A percentile compares a stretch with the other conserved stretches of the same genome.
Evolutionary conservation across 768 basidiomycete species (phyloP).

Genomic region (Xerocomellus amylosporus): DNA sequence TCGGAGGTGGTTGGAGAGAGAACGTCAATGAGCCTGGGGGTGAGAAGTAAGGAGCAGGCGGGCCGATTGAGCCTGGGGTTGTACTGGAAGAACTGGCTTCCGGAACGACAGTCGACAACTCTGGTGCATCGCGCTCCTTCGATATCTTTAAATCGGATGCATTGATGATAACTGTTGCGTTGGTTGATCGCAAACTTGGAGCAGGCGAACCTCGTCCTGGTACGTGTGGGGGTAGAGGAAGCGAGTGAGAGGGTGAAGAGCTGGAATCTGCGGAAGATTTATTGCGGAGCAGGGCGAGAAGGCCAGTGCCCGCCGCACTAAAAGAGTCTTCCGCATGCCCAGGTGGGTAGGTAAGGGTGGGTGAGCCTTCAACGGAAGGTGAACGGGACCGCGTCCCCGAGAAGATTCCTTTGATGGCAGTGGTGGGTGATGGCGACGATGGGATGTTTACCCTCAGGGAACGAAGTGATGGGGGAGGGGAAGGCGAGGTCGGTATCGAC

Average conservation of each 20-base stretch:
- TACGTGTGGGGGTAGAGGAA: constrained; percentile 28
- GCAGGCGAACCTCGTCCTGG: constrained; percentile 23
- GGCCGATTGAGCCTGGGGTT: constrained; percentile 27
- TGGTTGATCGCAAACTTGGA: constrained; percentile 25
- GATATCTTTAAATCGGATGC: constrained; percentile 40
- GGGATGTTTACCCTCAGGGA: constrained; percentile 22
- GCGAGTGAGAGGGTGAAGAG: constrained; percentile 29
- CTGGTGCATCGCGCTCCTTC: constrained; percentile 34
- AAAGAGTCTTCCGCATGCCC: constrained; percentile 53
- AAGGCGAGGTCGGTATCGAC: constrained; percentile 24
- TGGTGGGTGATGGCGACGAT: constrained; percentile 16
- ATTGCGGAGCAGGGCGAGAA: constrained; percentile 50
- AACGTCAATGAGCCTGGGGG: constrained; percentile 30
- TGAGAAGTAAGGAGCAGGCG: constrained; percentile 24
- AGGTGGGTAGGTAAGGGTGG: constrained; percentile 34
- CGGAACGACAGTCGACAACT: constrained; percentile 10
- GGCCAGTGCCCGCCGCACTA: constrained; percentile 49
- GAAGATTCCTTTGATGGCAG: constrained; percentile 22
- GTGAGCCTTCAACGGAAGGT: constrained; percentile 44
- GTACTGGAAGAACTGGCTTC: constrained; percentile 24
- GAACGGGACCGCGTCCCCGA: constrained; percentile 27
- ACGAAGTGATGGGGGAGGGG: constrained; percentile 30
- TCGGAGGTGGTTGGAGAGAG: constrained; percentile 36
- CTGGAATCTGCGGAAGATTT: constrained; percentile 33
- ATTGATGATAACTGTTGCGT: constrained; percentile 17